phyloP scores from a whole-genome alignment of 805 yeast genomes.

The Yamadazyma phyllophila region DNA sequence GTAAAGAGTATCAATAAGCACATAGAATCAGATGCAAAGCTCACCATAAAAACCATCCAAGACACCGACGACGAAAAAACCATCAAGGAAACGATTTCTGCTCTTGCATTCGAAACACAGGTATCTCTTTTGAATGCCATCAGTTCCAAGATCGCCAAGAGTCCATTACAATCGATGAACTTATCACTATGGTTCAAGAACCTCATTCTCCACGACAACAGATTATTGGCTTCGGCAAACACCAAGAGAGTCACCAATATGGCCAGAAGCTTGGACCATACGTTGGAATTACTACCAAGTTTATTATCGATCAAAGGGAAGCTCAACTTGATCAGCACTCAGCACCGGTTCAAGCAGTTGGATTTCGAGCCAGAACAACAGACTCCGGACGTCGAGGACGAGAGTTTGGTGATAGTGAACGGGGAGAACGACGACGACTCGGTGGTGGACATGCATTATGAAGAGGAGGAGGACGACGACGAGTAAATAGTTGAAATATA shows the following conservation, averaged over 20 bases:
- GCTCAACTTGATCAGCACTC: constrained; percentile 71
- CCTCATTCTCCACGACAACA: constrained; percentile 58
- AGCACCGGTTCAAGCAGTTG: constrained; percentile 60
- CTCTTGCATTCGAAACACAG: constrained; percentile 29
- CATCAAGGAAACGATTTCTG: constrained; percentile 36
- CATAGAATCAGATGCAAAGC: constrained; percentile 11
- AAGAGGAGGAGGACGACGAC: not conserved
- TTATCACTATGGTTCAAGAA: constrained; percentile 74
- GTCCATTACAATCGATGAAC: constrained; percentile 25
- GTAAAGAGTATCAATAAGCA: constrained; percentile 9
- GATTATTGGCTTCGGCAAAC: constrained; percentile 26
- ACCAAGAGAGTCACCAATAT: constrained; percentile 38
- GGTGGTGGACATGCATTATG: constrained; percentile 1
- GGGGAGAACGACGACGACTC: constrained; percentile 38
- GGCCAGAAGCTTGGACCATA: constrained; percentile 54
- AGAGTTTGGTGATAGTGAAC: constrained; percentile 32
- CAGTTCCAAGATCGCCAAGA: constrained; percentile 24
- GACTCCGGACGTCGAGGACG: constrained; percentile 25
- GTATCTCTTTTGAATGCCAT: constrained; percentile 27
- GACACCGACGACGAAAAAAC: constrained; percentile 27
- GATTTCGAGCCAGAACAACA: constrained; percentile 17
- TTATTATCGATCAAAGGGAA: constrained; percentile 84
- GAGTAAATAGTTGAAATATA: too few species aligned
- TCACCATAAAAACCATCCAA: constrained; percentile 25
- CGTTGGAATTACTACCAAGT: constrained; percentile 58